Evolutionary conservation across 1,139 yeast genomes (phyloP).

Genomic region (Kazachstania sp.): DNA sequence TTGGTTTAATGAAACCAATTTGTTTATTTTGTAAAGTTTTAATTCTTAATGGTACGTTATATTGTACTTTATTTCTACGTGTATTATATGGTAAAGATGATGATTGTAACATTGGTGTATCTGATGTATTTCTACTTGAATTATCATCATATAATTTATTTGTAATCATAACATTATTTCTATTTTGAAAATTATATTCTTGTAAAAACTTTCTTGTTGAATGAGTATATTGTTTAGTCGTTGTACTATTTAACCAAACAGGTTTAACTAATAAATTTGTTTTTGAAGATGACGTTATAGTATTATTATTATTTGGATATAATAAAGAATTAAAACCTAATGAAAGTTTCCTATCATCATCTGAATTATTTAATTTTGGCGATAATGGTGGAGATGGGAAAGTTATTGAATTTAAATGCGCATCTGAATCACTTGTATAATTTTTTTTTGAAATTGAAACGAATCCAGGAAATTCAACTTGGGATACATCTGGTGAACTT

Average conservation of each 20-base stretch:
- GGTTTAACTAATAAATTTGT: constrained; percentile 1
- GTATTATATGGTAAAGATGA: background rate
- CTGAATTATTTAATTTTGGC: constrained; percentile 14
- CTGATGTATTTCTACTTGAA: background rate
- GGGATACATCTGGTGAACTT: background rate
- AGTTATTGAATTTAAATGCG: background rate
- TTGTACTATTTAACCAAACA: constrained; percentile 4
- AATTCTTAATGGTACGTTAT: background rate
- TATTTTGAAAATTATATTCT: constrained; percentile 6
- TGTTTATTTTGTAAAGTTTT: background rate
- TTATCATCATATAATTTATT: background rate
- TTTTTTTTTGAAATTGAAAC: background rate
- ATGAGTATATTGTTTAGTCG: constrained; percentile 7
- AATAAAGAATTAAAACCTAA: background rate
- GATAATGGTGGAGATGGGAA: constrained; percentile 30
- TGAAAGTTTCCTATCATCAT: background rate
- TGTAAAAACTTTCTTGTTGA: constrained; percentile 11
- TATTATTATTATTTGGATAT: background rate
- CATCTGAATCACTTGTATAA: background rate
- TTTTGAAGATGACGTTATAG: background rate
- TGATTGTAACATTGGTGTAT: background rate
- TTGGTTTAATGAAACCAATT: background rate
- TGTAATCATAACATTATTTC: background rate
- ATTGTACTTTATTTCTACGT: background rate
- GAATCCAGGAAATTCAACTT: background rate